Evolutionary conservation across 2,329 filamentous ascomycete genomes (phyloP).

Genomic region (Calonectria pauciramosa): DNA sequence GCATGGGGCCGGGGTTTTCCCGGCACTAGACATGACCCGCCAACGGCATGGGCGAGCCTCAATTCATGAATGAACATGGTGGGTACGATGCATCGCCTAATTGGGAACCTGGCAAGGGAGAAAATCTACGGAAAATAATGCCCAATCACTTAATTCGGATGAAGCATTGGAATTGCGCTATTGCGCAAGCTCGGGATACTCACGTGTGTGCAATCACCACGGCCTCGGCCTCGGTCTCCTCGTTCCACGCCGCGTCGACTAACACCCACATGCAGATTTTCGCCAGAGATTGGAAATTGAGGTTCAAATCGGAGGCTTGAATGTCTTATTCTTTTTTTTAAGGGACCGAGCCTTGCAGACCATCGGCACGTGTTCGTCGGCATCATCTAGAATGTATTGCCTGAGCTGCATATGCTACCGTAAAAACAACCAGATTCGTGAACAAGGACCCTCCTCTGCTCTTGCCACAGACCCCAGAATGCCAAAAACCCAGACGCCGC

Average conservation of each 20-base stretch:
- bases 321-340: constrained; percentile 30
- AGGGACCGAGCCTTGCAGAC: constrained; percentile 28
- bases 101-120: neutral
- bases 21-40: constrained; percentile 28
- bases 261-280: neutral
- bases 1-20: constrained; percentile 41
- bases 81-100: neutral
- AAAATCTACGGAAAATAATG: neutral
- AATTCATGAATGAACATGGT: neutral
- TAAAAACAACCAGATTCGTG: constrained; percentile 56
- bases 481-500: constrained; percentile 62
- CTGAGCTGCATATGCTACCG: constrained; percentile 56
- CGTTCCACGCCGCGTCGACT: neutral
- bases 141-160: neutral
- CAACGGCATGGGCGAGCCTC: constrained; percentile 5
- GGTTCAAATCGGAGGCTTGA: constrained; percentile 34
- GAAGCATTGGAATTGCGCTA: neutral
- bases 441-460: constrained; percentile 53
- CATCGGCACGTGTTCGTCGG: constrained; percentile 45
- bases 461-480: constrained; percentile 54
- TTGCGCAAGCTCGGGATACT: neutral
- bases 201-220: neutral
- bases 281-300: neutral
- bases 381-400: constrained; percentile 56
- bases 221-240: neutral